phyloP scores from a whole-genome alignment of 352 stramenopile species.

The Peronospora farinosa region DNA sequence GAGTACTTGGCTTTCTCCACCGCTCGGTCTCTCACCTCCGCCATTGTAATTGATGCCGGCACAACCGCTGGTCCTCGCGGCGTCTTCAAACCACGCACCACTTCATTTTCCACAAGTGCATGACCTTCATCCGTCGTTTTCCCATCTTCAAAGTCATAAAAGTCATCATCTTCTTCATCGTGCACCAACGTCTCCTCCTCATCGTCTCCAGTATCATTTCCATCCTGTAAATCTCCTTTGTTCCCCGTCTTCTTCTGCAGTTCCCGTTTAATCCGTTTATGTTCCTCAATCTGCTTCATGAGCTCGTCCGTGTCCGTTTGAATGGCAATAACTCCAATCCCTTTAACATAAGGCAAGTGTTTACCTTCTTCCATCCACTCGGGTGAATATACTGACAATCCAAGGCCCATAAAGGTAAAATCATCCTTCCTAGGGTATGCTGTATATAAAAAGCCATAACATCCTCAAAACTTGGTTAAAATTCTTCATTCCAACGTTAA shows the following conservation, averaged over 20 bases:
- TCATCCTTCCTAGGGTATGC: slow-evolving; percentile 39
- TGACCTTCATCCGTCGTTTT: slow-evolving; percentile 30
- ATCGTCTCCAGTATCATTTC: slow-evolving; percentile 20
- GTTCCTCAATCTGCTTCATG: slow-evolving; percentile 59
- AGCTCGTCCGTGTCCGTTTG: slow-evolving; percentile 40
- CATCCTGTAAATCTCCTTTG: slow-evolving; percentile 33
- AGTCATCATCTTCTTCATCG: slow-evolving; percentile 31
- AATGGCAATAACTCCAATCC: slow-evolving; percentile 47
- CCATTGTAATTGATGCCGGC: slow-evolving; percentile 45
- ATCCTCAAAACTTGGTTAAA: slow-evolving; percentile 10
- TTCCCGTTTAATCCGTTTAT: slow-evolving; percentile 60
- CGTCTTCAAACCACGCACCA: slow-evolving; percentile 39
- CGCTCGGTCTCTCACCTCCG: slow-evolving; percentile 20
- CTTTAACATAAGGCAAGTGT: slow-evolving; percentile 47
- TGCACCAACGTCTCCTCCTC: slow-evolving; percentile 22
- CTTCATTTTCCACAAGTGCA: slow-evolving; percentile 42
- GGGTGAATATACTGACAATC: slow-evolving; percentile 52
- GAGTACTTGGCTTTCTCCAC: slow-evolving; percentile 51
- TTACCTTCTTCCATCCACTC: slow-evolving; percentile 54
- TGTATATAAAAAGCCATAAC: slow-evolving; percentile 14
- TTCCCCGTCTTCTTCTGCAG: slow-evolving; percentile 27
- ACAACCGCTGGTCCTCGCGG: slow-evolving; percentile 37
- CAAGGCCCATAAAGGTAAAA: slow-evolving; percentile 58
- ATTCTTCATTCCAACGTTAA: slow-evolving; percentile 4
- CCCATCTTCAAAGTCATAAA: slow-evolving; percentile 35